These are phyloP conservation scores for Fraxinus sp. DNA, from an alignment of 305 asterid genomes.

Conservation along the genomic window DNA sequence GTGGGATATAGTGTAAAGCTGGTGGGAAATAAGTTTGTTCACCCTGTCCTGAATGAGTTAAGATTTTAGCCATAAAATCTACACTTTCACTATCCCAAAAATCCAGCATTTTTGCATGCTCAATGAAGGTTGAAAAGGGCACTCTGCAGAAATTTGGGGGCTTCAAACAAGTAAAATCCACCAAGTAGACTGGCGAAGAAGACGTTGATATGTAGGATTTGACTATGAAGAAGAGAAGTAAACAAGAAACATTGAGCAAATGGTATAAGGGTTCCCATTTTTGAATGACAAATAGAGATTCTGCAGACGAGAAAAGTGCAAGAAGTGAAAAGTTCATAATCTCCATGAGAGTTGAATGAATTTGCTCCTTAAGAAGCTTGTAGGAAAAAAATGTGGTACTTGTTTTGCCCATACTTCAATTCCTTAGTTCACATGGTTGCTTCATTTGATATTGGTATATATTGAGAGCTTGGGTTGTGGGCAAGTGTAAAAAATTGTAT, in stretches of 20 bases:
- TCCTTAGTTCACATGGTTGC: background rate
- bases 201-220: constrained; percentile 31
- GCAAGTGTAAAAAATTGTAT: background rate
- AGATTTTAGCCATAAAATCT: constrained; percentile 56
- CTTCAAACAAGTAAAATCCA: constrained; percentile 65
- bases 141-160: constrained; percentile 67
- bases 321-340: constrained; percentile 26
- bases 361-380: constrained; percentile 11
- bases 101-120: constrained; percentile 50
- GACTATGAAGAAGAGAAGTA: constrained; percentile 25
- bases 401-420: constrained; percentile 16
- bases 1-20: constrained; percentile 62
- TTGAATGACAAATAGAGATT: constrained; percentile 37
- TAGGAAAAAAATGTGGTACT: background rate
- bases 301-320: constrained; percentile 29
- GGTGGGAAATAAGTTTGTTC: constrained; percentile 71
- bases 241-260: constrained; percentile 15
- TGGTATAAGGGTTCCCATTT: constrained; percentile 31
- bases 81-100: constrained; percentile 48
- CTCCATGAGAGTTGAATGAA: constrained; percentile 18
- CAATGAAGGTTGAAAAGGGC: constrained; percentile 50
- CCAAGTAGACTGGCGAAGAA: constrained; percentile 44
- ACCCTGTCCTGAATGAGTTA: constrained; percentile 62
- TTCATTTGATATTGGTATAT: background rate
- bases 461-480: background rate